Evolutionary conservation across 2,329 filamentous ascomycete species (phyloP), one percentile per base, ranked within the genome.

Genomic region (Fusarium sp.): DNA sequence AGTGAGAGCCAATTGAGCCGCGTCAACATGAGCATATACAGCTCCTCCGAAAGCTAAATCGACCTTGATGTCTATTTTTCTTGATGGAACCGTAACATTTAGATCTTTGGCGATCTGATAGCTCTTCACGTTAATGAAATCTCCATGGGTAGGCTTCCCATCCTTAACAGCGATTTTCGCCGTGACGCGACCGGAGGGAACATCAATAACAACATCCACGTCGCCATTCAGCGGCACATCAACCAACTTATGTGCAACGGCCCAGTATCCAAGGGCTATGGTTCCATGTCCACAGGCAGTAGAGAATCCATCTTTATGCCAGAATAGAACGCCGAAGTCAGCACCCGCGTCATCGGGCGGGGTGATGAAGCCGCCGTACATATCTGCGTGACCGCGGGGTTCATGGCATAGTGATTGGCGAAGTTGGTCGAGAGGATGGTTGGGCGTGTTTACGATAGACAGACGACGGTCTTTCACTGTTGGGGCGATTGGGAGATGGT

Each of bases 301-400:
- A 1, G 75, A 77, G 52, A 76, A 76, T 9, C 75, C 75, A 38
- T 77, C 74, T 14, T 75, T 77, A 22, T 77, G 75, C 75, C 75
- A 77, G 44, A 77, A 77, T 1, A 77, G 20, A 3, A 77, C 75
- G 5, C 75, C 74, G 25, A 75, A 76, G 6, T 65, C 52, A 20
- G 75, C 75, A 1, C 66, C 70, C 1, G 45, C 5, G 42, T 77
- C 71, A 42, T 77, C 53, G 0, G 75, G 66, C 0, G 71, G 68
- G 0, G 63, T 75, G 11, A 77, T 74, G 7, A 77, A 77, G 8
- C 70, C 66, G 2, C 75, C 74, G 4, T 77, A 77, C 74, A 77
- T 77, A 9, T 75, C 75, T 0, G 74, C 58, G 9, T 73, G 71
- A 1, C 71, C 70, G 0, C 59, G 34, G 4, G 70, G 70, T 5